Base-by-base conservation (phyloP, 2,329 filamentous ascomycete genomes). In the Fusarium sp. region DNA sequence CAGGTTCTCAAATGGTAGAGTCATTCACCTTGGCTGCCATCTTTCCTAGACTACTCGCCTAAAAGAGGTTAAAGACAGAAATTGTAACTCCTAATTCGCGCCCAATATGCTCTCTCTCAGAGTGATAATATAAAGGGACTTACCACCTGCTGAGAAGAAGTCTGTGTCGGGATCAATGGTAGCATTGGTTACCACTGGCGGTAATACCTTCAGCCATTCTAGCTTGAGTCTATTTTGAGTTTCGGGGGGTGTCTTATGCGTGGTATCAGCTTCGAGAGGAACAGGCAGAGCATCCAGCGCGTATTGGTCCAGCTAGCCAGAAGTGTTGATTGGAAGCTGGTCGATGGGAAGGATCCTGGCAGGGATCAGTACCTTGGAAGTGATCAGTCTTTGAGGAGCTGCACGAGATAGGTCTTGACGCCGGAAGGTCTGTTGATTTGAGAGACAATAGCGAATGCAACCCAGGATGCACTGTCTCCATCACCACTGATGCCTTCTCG, bases 51-150 rank as follows among this genome's bases (percentile, higher is more conserved):
- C 26, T 56, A 10, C 36, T 56, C 3, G 26, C 21, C 6, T 36
- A 45, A 6, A 56, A 56, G 7, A 56, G 52, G 26, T 51, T 45
- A 12, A 56, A 56, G 3, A 56, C 52, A 26, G 45, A 56, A 9
- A 56, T 10, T 7, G 21, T 11, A 7, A 42, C 45, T 8, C 45
- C 52, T 3, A 56, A 51, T 2, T 51, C 52, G 1, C 45, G 36
- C 4, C 20, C 14, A 9, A 56, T 42, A 10, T 56, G 15, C 11
- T 56, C 45, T 7, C 45, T 7, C 52, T 24, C 7, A 56, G 28
- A 1, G 26, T 51, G 12, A 56, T 45, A 6, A 56, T 51, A 2
- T 36, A 45, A 9, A 51, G 53, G 2, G 53, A 56, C n/a, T 56
- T 56, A 2, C 53, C 53, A 1, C 53, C 53, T 21, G 53, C 45